phyloP scores from a whole-genome alignment of 441 rosid genomes.

The Croton setiger region DNA sequence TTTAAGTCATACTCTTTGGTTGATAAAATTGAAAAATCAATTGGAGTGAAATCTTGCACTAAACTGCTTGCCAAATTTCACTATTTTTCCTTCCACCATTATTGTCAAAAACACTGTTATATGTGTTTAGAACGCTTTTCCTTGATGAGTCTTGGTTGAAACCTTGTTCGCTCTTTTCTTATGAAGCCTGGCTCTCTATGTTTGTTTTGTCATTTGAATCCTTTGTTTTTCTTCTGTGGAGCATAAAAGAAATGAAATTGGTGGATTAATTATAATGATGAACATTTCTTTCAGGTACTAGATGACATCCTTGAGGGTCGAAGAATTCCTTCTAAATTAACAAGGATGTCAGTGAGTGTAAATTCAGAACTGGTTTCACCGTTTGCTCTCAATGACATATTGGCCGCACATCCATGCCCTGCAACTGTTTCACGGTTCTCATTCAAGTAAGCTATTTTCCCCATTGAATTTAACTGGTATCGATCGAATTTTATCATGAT shows the following conservation, averaged over 20 bases:
- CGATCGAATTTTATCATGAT: not conserved
- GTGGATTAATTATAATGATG: not conserved
- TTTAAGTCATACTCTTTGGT: not conserved
- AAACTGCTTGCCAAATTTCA: not conserved
- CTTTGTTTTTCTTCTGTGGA: not conserved
- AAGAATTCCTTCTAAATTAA: slow-evolving; percentile 44
- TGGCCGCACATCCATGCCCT: slow-evolving; percentile 82
- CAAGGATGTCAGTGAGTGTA: slow-evolving; percentile 55
- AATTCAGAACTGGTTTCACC: slow-evolving; percentile 55
- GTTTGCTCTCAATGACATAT: slow-evolving; percentile 70
- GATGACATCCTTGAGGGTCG: slow-evolving; percentile 63
- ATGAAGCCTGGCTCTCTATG: not conserved
- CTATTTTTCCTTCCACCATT: not conserved
- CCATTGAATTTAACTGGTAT: not conserved
- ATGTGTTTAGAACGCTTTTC: not conserved
- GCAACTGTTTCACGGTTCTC: slow-evolving; percentile 82
- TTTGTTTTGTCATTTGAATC: not conserved
- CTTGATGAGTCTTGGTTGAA: not conserved
- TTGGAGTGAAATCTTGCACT: not conserved
- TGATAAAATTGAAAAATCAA: not conserved
- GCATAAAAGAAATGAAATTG: slow-evolving; percentile 7
- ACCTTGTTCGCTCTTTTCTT: not conserved
- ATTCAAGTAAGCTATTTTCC: slow-evolving; percentile 51
- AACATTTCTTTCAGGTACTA: slow-evolving; percentile 47
- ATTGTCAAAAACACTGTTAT: not conserved